Conservation (phyloP, 208 protist species). For the Trypanosoma cruzi region DNA sequence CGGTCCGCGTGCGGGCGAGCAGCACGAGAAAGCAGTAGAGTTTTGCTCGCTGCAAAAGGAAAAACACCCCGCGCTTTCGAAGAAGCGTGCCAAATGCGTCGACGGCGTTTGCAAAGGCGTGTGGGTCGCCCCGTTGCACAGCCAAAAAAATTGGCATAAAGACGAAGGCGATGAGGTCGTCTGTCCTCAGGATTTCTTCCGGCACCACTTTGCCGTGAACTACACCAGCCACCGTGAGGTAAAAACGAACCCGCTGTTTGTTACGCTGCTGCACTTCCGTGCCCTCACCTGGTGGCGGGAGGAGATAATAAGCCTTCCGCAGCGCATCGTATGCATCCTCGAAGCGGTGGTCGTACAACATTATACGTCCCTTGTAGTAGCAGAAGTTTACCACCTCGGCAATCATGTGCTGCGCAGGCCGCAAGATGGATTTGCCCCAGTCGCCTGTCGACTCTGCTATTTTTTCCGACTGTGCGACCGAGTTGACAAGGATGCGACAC, state of each 20-base stretch:
- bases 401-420: slow-evolving; percentile 80
- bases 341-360: slow-evolving; percentile 65
- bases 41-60: slow-evolving; percentile 59
- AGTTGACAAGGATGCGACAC: slow-evolving; percentile 61
- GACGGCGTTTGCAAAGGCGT: slow-evolving; percentile 47
- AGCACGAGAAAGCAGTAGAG: slow-evolving; percentile 67
- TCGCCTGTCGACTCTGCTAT: slow-evolving; percentile 39
- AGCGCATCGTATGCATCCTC: slow-evolving; percentile 53
- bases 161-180: slow-evolving; percentile 46
- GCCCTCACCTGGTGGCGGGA: slow-evolving; percentile 60
- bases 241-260: slow-evolving; percentile 83
- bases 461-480: slow-evolving; percentile 64
- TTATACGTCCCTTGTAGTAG: slow-evolving; percentile 79
- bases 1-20: slow-evolving; percentile 58
- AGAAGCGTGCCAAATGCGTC: slow-evolving; percentile 45
- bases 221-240: slow-evolving; percentile 64
- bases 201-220: slow-evolving; percentile 51
- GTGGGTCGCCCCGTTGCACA: slow-evolving; percentile 55
- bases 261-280: slow-evolving; percentile 67
- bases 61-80: slow-evolving; percentile 73
- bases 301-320: slow-evolving; percentile 58
- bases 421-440: slow-evolving; percentile 54
- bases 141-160: slow-evolving; percentile 50
- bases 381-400: slow-evolving; percentile 80
- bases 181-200: slow-evolving; percentile 37